Evolutionary conservation across 1,284 basidiomycete species (phyloP), one percentile per base, ranked within the genome.

Genomic region (Mixia osmundae): DNA sequence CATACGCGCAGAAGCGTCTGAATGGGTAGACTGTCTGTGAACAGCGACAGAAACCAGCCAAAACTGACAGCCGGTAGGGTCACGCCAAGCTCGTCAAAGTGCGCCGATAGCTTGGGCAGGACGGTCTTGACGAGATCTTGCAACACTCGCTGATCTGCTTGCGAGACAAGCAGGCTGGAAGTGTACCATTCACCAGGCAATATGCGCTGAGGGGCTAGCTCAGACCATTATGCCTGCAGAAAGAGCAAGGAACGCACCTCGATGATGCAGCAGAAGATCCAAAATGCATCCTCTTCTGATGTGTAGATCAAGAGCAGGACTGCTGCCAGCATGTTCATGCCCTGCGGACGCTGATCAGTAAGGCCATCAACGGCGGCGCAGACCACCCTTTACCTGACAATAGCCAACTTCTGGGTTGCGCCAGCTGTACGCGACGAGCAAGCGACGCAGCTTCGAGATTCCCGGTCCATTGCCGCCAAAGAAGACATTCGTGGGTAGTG

Each of bases 1-100:
- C 49, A 50, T 19, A 51, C 45, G 5, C 49, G 41, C 21, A 36
- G 34, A 10, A 37, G 33, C 5, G 31, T 35, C 25, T 38, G 87
- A 18, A 94, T 79, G 3, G 89, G 89, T 3, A 95, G 61, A 55
- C 85, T 91, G 50, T 94, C 85, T 0, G 89, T 94, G 52, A 94
- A 97, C 14, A 97, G 61, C 4, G 80, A 87, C 25, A 97, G 61
- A 60, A 95, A 94, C 89, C 89, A 97, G 3, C 85, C 87, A 59
- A 95, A 95, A 40, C 82, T 94, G 39, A 95, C 80, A 0, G 85
- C 85, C 1, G 76, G 73, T 4, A 97, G 64, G 52, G 97, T 87
- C 2, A 95, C 73, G 2, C 74, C 77, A 0, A 94, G 67, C 12
- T 71, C 66, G 3, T 62, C 64, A 16, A 97, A 64, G 50, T 95